phyloP scores from a whole-genome alignment of 2,329 filamentous ascomycete genomes.

The Aspergillus carbonarius region DNA sequence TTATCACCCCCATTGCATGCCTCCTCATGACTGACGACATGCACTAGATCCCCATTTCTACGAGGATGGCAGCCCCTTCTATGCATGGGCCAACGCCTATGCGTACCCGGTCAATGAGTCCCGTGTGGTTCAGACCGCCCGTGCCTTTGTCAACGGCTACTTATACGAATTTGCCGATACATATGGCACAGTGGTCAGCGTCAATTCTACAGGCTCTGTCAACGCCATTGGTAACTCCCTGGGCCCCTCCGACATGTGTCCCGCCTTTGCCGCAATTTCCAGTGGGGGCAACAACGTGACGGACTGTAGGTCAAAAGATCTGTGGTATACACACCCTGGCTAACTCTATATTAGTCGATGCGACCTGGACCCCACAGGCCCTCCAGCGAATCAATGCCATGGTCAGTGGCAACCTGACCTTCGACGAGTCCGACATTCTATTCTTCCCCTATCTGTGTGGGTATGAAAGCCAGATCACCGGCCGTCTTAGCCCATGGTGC shows the following conservation, averaged over 20 bases:
- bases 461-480: slow-evolving; percentile 68
- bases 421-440: slow-evolving; percentile 54
- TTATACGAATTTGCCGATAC: slow-evolving; percentile 10
- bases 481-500: slow-evolving; percentile 62
- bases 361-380: slow-evolving; percentile 18
- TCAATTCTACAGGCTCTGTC: slow-evolving; percentile 56
- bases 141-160: not conserved
- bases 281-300: slow-evolving; percentile 31
- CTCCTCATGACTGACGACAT: not conserved
- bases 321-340: not conserved
- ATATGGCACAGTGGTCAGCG: slow-evolving; percentile 56
- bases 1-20: too few species aligned
- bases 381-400: slow-evolving; percentile 53
- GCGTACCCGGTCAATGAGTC: not conserved
- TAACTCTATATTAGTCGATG: not conserved
- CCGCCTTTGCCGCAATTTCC: slow-evolving; percentile 53
- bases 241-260: slow-evolving; percentile 63
- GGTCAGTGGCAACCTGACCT: slow-evolving; percentile 54
- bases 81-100: slow-evolving; percentile 67
- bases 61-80: slow-evolving; percentile 51
- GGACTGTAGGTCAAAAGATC: not conserved
- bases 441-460: slow-evolving; percentile 69
- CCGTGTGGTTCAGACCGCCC: not conserved
- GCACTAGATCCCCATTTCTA: slow-evolving; percentile 46
- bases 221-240: slow-evolving; percentile 62